These are phyloP conservation scores for Coccinonectria pachysandricola DNA, from an alignment of 2,329 filamentous ascomycete species.

Conservation along the genomic window DNA sequence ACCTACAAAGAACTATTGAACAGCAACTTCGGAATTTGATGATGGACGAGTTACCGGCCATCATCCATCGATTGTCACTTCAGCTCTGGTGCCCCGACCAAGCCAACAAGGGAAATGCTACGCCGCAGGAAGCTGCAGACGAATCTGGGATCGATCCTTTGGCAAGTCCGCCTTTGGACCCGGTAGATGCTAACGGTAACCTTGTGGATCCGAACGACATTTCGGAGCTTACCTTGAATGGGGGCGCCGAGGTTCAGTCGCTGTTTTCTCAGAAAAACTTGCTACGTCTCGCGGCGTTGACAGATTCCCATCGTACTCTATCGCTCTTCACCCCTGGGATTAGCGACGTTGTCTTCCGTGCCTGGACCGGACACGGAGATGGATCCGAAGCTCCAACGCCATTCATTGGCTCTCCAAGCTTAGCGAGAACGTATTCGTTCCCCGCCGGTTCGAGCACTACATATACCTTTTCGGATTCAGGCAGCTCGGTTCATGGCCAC, in stretches of 20 bases:
- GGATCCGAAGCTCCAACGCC: conserved; percentile 49
- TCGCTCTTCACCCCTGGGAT: conserved; percentile 91
- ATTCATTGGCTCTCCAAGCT: conserved; percentile 36
- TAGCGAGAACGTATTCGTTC: conserved; percentile 56
- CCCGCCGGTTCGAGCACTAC: conserved; percentile 48
- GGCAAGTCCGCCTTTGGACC: conserved; percentile 68
- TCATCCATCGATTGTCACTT: conserved; percentile 86
- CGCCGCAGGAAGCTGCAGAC: conserved; percentile 38
- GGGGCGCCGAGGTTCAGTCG: conserved; percentile 71
- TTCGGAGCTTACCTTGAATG: conserved; percentile 68
- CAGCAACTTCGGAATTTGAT: conserved; percentile 83
- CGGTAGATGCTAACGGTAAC: conserved; percentile 72
- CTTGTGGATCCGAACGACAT: conserved; percentile 65
- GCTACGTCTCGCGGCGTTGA: conserved; percentile 69
- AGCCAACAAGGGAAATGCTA: conserved; percentile 35
- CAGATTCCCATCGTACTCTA: conserved; percentile 79
- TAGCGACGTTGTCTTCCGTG: conserved; percentile 79
- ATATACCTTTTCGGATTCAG: conserved; percentile 65
- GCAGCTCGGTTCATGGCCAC: conserved; percentile 52
- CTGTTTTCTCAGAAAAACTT: conserved; percentile 95
- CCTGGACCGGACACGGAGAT: conserved; percentile 76
- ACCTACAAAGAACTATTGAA: conserved; percentile 92
- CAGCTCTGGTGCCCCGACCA: conserved; percentile 87
- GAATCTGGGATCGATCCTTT: conserved; percentile 68
- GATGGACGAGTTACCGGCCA: conserved; percentile 95